These are phyloP conservation scores for Ophiostoma perfectum DNA, from an alignment of 2,329 filamentous ascomycete species.

Conservation along the genomic window DNA sequence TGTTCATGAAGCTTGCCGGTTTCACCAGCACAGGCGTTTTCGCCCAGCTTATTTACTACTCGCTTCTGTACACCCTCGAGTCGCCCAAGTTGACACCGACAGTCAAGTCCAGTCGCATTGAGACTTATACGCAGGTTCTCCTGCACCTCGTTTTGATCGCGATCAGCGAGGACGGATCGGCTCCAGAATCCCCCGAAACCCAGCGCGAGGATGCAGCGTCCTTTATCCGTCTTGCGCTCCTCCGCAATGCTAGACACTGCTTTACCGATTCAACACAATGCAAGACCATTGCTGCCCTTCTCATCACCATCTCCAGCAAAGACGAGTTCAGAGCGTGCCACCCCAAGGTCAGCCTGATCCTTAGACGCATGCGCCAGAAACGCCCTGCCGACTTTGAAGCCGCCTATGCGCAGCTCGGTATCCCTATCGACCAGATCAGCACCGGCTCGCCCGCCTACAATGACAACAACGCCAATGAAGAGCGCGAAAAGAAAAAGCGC, in stretches of 20 bases:
- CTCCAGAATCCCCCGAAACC: neutral
- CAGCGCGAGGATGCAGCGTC: constrained; percentile 44
- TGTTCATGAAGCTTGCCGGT: constrained; percentile 67
- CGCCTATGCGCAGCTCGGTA: constrained; percentile 57
- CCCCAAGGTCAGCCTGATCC: constrained; percentile 74
- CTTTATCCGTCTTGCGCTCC: constrained; percentile 68
- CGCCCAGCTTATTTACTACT: constrained; percentile 83
- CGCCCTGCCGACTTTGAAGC: constrained; percentile 66
- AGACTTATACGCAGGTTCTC: constrained; percentile 87
- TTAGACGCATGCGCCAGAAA: constrained; percentile 80
- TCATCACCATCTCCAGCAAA: constrained; percentile 58
- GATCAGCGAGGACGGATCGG: constrained; percentile 69
- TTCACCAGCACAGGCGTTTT: constrained; percentile 86
- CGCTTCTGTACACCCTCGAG: constrained; percentile 72
- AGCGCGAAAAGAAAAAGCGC: constrained; percentile 80
- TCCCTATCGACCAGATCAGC: constrained; percentile 72
- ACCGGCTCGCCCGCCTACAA: constrained; percentile 72
- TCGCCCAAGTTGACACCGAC: constrained; percentile 63
- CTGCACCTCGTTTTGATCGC: constrained; percentile 83
- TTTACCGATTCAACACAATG: constrained; percentile 27
- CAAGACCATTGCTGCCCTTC: constrained; percentile 59
- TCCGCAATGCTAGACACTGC: constrained; percentile 45
- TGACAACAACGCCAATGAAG: constrained; percentile 57
- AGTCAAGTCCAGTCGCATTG: constrained; percentile 75
- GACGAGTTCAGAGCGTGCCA: constrained; percentile 77